A percentile compares a stretch with the other conserved stretches of the same genome.
phyloP scores from a whole-genome alignment of 345 rosid species.

The Eucalyptus curtisii region DNA sequence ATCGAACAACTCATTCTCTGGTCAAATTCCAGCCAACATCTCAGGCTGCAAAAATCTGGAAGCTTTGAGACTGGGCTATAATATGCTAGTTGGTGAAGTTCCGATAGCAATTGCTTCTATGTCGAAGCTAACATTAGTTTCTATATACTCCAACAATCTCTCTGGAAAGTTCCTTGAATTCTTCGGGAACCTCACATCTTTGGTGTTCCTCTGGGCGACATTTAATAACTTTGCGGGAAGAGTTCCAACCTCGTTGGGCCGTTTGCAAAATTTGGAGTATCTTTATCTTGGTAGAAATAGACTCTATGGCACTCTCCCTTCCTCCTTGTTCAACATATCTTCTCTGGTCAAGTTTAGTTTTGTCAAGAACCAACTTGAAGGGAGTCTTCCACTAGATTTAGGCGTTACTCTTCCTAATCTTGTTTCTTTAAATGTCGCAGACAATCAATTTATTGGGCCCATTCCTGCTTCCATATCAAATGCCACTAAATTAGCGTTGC shows the following conservation, averaged over 20 bases:
- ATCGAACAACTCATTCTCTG: not conserved
- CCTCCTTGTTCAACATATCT: slow-evolving; percentile 1
- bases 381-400: not conserved
- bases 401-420: slow-evolving; percentile 1
- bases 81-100: too few species aligned
- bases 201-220: rapidly evolving
- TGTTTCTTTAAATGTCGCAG: rapidly evolving
- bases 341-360: not conserved
- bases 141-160: rapidly evolving
- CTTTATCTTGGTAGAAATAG: not conserved
- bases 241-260: not conserved
- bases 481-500: not conserved
- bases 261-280: not conserved
- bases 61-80: rapidly evolving
- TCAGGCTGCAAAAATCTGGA: too few species aligned
- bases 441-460: not conserved
- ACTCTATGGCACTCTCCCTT: slow-evolving; percentile 1
- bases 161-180: not conserved
- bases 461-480: not conserved
- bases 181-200: not conserved
- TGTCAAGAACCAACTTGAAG: not conserved
- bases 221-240: not conserved
- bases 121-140: rapidly evolving
- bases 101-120: too few species aligned
- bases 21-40: not conserved